Evolutionary conservation across 2,329 filamentous ascomycete genomes (phyloP).

Genomic region (Leptographium lundbergii): DNA sequence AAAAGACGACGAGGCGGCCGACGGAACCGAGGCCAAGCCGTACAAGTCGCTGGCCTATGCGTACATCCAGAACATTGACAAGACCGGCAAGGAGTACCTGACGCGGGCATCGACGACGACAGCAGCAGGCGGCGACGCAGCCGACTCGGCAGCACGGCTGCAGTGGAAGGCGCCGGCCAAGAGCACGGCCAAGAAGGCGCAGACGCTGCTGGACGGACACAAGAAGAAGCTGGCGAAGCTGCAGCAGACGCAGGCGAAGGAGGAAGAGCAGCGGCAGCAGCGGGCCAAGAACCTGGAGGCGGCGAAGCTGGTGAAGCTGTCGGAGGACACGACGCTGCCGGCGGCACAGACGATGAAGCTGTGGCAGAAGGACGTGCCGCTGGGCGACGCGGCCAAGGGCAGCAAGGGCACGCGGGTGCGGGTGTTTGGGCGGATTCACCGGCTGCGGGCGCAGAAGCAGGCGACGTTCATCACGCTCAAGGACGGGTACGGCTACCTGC

Average conservation of each 20-base stretch:
- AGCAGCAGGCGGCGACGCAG: constrained; percentile 42
- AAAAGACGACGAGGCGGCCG: constrained; percentile 52
- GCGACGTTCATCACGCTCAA: constrained; percentile 76
- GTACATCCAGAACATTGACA: constrained; percentile 56
- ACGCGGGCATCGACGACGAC: constrained; percentile 55
- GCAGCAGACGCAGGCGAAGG: constrained; percentile 56
- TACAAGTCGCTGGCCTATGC: constrained; percentile 74
- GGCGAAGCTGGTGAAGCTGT: constrained; percentile 62
- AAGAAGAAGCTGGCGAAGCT: constrained; percentile 79
- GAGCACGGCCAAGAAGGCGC: constrained; percentile 74
- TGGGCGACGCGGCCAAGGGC: constrained; percentile 35
- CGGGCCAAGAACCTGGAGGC: constrained; percentile 61
- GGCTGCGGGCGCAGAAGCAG: constrained; percentile 69
- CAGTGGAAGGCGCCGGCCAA: constrained; percentile 76
- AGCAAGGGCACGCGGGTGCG: constrained; percentile 61
- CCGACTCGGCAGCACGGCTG: constrained; percentile 49
- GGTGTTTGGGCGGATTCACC: constrained; percentile 73
- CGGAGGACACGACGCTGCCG: constrained; percentile 63
- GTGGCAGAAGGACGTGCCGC: constrained; percentile 18
- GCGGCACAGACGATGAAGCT: constrained; percentile 65
- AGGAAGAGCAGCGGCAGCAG: constrained; percentile 61
- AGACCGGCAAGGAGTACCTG: constrained; percentile 45
- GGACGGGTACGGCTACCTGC: constrained; percentile 74
- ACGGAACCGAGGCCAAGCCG: constrained; percentile 59
- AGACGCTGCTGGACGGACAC: constrained; percentile 58